Evolutionary conservation across 2,329 filamentous ascomycete genomes (phyloP).

Genomic region (Trichoderma sp.): DNA sequence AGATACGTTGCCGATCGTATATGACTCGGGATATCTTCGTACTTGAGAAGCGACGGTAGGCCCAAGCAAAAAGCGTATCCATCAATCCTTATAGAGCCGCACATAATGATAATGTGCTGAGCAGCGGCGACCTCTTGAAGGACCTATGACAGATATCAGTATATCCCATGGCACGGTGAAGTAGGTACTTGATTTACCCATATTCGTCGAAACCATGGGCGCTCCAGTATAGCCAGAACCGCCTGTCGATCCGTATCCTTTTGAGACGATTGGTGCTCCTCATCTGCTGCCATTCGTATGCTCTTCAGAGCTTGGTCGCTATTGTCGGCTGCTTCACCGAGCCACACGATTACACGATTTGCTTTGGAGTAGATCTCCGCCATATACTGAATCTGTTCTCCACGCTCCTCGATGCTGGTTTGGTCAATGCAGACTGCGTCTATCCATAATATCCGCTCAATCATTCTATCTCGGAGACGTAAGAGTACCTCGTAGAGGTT

Average conservation of each 20-base stretch:
- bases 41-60: neutral
- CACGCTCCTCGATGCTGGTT: neutral
- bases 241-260: neutral
- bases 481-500: slow-evolving; percentile 11
- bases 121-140: slow-evolving; percentile 22
- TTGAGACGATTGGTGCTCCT: neutral
- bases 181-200: neutral
- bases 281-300: slow-evolving; percentile 7
- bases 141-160: neutral
- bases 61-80: slow-evolving; percentile 19
- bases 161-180: rapidly evolving
- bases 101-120: slow-evolving; percentile 18
- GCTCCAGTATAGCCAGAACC: neutral
- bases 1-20: slow-evolving; percentile 12
- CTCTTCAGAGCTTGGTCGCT: neutral
- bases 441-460: slow-evolving; percentile 17
- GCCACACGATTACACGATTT: slow-evolving; percentile 16
- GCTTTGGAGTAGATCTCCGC: slow-evolving; percentile 19
- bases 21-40: neutral
- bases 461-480: neutral
- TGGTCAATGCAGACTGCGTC: slow-evolving; percentile 20
- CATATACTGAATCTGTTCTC: slow-evolving; percentile 12
- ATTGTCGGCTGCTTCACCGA: neutral
- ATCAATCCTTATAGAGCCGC: slow-evolving; percentile 11
- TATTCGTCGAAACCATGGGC: slow-evolving; percentile 13